phyloP scores from a whole-genome alignment of 768 basidiomycete genomes.

The Leccinum uliginosum region DNA sequence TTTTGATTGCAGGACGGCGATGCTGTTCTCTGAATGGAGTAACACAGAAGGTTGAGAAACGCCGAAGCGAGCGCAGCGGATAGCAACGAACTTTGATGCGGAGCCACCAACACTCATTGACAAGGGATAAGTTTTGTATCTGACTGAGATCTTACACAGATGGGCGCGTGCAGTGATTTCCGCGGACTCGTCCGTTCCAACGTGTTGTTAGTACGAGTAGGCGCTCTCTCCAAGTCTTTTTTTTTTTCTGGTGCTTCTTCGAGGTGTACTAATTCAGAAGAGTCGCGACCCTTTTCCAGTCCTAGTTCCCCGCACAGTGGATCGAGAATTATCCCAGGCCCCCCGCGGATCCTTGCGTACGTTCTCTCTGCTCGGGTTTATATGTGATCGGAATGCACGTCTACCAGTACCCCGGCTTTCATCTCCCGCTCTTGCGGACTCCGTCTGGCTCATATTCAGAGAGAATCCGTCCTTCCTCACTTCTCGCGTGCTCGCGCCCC shows the following conservation, averaged over 20 bases:
- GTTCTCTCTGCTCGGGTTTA: constrained; percentile 15
- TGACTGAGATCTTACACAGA: background rate
- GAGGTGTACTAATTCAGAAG: constrained; percentile 7
- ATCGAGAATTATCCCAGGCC: constrained; percentile 26
- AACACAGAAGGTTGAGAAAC: constrained; percentile 9
- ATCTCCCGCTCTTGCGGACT: constrained; percentile 6
- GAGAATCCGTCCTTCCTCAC: constrained; percentile 1
- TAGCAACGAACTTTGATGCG: constrained; percentile 18
- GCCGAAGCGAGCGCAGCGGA: constrained; percentile 14
- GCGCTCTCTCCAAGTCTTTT: too few species aligned
- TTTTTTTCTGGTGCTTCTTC: constrained; percentile 8
- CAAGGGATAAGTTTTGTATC: background rate
- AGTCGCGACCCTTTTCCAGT: constrained; percentile 8
- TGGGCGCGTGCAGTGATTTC: constrained; percentile 22
- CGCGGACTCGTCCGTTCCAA: constrained; percentile 23
- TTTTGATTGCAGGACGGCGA: constrained; percentile 12
- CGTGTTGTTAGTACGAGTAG: constrained; percentile 24
- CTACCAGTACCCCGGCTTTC: constrained; percentile 8
- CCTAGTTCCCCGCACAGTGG: constrained; percentile 28
- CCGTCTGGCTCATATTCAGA: background rate
- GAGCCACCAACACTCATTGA: constrained; percentile 3
- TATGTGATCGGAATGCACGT: constrained; percentile 25
- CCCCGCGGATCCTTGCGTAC: constrained; percentile 29
- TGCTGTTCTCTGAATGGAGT: constrained; percentile 3
- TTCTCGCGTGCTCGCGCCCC: constrained; percentile 11